A percentile compares a stretch with the other conserved stretches of the same genome.
Evolutionary conservation across 1,284 basidiomycete species (phyloP).

Genomic region (Ganoderma resinaceum): DNA sequence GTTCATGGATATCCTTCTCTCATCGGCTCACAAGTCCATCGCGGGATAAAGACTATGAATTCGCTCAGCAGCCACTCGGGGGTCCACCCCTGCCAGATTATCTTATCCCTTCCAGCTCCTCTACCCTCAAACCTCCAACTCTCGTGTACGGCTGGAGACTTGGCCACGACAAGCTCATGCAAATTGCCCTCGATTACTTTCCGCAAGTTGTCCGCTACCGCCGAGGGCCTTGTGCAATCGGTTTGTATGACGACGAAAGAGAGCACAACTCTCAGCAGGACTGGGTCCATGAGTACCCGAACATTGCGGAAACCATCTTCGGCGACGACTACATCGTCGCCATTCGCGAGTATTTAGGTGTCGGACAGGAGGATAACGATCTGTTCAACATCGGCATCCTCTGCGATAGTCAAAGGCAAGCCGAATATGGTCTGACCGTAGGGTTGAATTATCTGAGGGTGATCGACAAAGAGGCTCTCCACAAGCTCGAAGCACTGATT

Average conservation of each 20-base stretch:
- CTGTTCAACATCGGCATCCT: neutral
- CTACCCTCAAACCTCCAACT: neutral
- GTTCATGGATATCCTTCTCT: neutral
- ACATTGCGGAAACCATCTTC: neutral
- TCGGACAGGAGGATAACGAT: neutral
- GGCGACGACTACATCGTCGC: neutral
- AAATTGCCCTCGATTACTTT: neutral
- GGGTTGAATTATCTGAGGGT: conserved; percentile 4
- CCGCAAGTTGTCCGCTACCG: neutral
- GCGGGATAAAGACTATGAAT: neutral
- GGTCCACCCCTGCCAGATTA: neutral
- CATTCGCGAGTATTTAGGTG: neutral
- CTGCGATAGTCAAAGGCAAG: neutral
- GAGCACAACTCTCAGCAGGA: neutral
- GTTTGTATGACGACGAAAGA: neutral
- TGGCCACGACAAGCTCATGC: neutral
- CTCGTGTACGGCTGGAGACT: conserved; percentile 5
- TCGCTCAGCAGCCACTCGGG: neutral
- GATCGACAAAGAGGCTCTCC: neutral
- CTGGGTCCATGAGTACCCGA: neutral
- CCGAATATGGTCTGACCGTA: neutral
- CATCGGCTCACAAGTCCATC: neutral
- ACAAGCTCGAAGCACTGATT: neutral
- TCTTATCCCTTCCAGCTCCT: neutral
- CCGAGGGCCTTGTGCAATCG: neutral